Conservation (phyloP, 2,329 filamentous ascomycete genomes). For the Elsinoe necatrix region DNA sequence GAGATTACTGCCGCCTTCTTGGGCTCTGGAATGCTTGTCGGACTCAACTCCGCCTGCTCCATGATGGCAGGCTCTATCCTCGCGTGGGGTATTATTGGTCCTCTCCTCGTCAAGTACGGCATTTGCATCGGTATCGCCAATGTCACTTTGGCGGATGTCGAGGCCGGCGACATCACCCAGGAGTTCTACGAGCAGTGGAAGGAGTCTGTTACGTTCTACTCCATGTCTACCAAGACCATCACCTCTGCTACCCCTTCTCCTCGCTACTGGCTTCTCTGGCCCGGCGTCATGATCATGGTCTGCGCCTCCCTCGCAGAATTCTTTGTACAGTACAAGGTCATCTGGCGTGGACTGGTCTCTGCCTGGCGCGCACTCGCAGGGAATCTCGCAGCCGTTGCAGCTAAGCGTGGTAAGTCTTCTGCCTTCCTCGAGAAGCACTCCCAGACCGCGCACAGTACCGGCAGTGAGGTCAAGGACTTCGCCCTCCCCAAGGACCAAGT, state of each 20-base stretch:
- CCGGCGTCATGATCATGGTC: slow-evolving; percentile 44
- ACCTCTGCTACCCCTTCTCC: slow-evolving; percentile 40
- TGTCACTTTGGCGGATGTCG: slow-evolving; percentile 3
- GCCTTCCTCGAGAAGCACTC: slow-evolving; percentile 36
- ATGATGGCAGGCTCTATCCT: slow-evolving; percentile 50
- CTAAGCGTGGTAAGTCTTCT: slow-evolving; percentile 36
- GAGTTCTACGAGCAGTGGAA: slow-evolving; percentile 36
- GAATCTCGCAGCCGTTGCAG: slow-evolving; percentile 34
- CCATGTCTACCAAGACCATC: slow-evolving; percentile 29
- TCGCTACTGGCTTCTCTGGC: slow-evolving; percentile 48
- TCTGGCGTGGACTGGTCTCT: slow-evolving; percentile 41
- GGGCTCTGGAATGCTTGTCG: slow-evolving; percentile 51
- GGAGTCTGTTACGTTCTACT: slow-evolving; percentile 34
- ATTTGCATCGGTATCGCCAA: slow-evolving; percentile 17
- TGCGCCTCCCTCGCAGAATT: slow-evolving; percentile 38
- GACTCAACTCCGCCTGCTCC: slow-evolving; percentile 50
- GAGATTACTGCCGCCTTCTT: slow-evolving; percentile 55
- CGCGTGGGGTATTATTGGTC: slow-evolving; percentile 52
- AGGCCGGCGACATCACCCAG: slow-evolving; percentile 6
- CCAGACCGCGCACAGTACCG: slow-evolving; percentile 23
- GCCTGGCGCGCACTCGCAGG: slow-evolving; percentile 39
- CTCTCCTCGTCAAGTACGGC: slow-evolving; percentile 46
- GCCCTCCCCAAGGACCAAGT: slow-evolving; percentile 39
- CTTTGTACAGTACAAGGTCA: slow-evolving; percentile 36
- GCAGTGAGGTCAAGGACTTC: slow-evolving; percentile 41